phyloP scores from a whole-genome alignment of 176 grass and related monocot genomes.

The Juncus inflexus region DNA sequence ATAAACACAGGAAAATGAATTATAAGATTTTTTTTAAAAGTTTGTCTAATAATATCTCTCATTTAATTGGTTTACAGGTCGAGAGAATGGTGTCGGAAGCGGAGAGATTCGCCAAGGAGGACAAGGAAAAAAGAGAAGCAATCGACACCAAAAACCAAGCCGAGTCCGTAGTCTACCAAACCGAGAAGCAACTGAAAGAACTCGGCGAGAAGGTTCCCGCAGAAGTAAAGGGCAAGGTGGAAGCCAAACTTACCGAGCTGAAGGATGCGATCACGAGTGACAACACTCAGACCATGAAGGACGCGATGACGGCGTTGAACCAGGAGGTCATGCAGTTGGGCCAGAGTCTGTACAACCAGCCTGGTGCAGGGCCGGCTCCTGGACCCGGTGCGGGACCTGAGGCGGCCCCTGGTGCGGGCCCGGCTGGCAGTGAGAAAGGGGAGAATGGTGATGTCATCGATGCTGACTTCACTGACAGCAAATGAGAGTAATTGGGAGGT shows the following conservation, averaged over 20 bases:
- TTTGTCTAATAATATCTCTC: neutral
- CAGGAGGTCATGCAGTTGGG: slow-evolving; percentile 98
- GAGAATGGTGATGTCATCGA: slow-evolving; percentile 83
- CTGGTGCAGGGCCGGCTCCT: slow-evolving; percentile 24
- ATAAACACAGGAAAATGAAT: neutral
- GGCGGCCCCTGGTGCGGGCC: slow-evolving; percentile 45
- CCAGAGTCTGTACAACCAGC: slow-evolving; percentile 85
- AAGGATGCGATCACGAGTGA: slow-evolving; percentile 74
- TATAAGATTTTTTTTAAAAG: neutral
- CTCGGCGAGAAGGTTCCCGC: slow-evolving; percentile 81
- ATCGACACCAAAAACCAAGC: slow-evolving; percentile 98
- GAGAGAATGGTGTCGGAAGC: slow-evolving; percentile 95
- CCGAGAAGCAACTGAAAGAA: slow-evolving; percentile 95
- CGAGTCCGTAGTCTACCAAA: slow-evolving; percentile 87
- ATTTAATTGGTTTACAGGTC: slow-evolving; percentile 39
- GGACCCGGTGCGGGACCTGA: slow-evolving; percentile 37
- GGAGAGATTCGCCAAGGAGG: slow-evolving; percentile 86
- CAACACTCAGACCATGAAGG: slow-evolving; percentile 77
- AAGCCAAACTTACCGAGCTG: slow-evolving; percentile 75
- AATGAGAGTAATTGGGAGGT: slow-evolving; percentile 28
- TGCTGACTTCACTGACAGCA: slow-evolving; percentile 88
- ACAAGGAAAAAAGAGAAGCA: slow-evolving; percentile 95
- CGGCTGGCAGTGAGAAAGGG: slow-evolving; percentile 20
- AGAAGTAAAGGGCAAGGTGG: slow-evolving; percentile 79
- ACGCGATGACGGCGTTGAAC: slow-evolving; percentile 81